phyloP scores from a whole-genome alignment of 768 basidiomycete species.

The Suillus placidus region DNA sequence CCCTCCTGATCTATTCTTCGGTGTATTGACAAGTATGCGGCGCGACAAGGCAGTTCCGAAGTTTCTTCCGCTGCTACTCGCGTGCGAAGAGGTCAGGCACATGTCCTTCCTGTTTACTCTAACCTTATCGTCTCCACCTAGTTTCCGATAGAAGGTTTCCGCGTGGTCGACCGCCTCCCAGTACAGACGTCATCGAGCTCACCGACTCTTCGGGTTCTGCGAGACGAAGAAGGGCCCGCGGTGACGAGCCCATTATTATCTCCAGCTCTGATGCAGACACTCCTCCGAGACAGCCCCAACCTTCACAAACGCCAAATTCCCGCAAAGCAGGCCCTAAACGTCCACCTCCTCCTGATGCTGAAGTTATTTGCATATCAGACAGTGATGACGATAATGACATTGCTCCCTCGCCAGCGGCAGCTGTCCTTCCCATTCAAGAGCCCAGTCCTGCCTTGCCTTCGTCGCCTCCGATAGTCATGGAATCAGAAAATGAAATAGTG shows the following conservation, averaged over 20 bases:
- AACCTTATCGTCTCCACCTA: slow-evolving; percentile 16
- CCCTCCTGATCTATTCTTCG: neutral
- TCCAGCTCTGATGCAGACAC: slow-evolving; percentile 26
- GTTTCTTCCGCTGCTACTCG: slow-evolving; percentile 22
- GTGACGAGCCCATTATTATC: slow-evolving; percentile 27
- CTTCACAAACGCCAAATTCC: slow-evolving; percentile 3
- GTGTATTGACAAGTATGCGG: slow-evolving; percentile 1
- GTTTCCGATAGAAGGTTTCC: slow-evolving; percentile 10
- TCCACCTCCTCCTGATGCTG: slow-evolving; percentile 18
- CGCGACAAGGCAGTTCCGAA: slow-evolving; percentile 1
- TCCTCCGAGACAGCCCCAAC: slow-evolving; percentile 1
- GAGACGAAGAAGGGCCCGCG: neutral
- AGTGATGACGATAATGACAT: slow-evolving; percentile 22
- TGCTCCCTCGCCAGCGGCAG: neutral
- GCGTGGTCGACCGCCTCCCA: slow-evolving; percentile 18
- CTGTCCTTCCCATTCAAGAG: neutral
- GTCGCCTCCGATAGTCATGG: neutral
- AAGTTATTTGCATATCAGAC: slow-evolving; percentile 34
- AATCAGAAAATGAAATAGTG: neutral
- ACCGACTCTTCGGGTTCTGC: slow-evolving; percentile 25
- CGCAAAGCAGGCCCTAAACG: neutral
- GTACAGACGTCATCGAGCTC: slow-evolving; percentile 20
- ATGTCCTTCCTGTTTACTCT: slow-evolving; percentile 1
- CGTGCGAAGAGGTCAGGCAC: slow-evolving; percentile 20
- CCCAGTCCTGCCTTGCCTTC: neutral